phyloP scores from a whole-genome alignment of 345 rosid genomes.

The Acer yangbiense region DNA sequence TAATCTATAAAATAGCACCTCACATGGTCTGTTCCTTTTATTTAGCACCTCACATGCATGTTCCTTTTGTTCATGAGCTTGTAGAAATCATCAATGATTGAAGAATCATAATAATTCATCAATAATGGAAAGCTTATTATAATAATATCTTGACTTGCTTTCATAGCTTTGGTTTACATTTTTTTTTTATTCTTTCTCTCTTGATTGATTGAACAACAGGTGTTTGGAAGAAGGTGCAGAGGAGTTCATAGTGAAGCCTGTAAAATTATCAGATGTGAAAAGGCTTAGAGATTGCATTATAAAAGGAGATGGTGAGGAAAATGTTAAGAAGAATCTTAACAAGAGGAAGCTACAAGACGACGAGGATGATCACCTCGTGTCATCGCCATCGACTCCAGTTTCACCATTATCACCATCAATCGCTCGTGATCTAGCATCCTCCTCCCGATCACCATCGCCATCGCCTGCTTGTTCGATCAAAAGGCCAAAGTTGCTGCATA shows the following conservation, averaged over 20 bases:
- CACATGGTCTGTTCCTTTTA: neutral
- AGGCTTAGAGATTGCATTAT: slow-evolving; percentile 60
- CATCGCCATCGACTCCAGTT: neutral
- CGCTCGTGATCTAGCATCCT: neutral
- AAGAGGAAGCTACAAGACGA: slow-evolving; percentile 40
- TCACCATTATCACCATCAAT: neutral
- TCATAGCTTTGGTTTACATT: too few species aligned
- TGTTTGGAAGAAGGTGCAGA: slow-evolving; percentile 97
- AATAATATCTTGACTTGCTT: neutral
- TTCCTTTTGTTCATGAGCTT: too few species aligned
- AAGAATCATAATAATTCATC: neutral
- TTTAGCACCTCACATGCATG: neutral
- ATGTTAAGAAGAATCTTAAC: slow-evolving; percentile 20
- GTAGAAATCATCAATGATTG: neutral
- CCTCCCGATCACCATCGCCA: neutral
- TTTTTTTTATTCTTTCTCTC: too few species aligned
- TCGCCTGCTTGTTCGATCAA: slow-evolving; percentile 17
- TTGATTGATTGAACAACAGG: slow-evolving; percentile 28
- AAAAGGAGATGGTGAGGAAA: slow-evolving; percentile 42
- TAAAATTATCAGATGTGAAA: slow-evolving; percentile 71
- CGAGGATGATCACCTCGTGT: neutral
- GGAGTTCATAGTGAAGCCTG: slow-evolving; percentile 81
- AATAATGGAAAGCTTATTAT: neutral
- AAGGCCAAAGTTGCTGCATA: slow-evolving; percentile 24
- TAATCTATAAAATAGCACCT: neutral